phyloP scores from a whole-genome alignment of 805 yeast species.

The Candida ficus region DNA sequence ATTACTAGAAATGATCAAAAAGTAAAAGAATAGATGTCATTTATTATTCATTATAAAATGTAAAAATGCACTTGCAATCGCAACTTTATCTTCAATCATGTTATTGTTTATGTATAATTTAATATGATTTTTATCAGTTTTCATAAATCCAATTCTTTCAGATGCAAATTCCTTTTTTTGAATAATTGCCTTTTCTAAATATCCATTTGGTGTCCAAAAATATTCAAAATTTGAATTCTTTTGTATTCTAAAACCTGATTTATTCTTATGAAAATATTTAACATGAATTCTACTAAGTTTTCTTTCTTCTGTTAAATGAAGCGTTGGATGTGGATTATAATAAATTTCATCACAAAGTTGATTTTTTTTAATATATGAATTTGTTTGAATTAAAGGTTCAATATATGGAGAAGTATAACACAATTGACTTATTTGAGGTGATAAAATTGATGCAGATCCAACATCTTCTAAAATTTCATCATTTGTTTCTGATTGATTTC shows the following conservation, averaged over 20 bases:
- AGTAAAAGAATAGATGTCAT: background rate
- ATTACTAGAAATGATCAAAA: constrained; percentile 7
- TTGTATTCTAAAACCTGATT: constrained; percentile 3
- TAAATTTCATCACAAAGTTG: constrained; percentile 1
- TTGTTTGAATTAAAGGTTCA: constrained; percentile 14
- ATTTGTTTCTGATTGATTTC: background rate
- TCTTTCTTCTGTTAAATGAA: constrained; percentile 2
- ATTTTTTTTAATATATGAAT: constrained; percentile 1
- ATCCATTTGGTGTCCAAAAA: constrained; percentile 18
- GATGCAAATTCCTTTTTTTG: constrained; percentile 7
- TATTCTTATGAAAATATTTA: constrained; percentile 3
- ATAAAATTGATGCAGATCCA: background rate
- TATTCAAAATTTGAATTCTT: constrained; percentile 11
- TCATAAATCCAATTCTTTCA: constrained; percentile 14
- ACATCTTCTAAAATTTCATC: background rate
- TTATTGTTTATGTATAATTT: constrained; percentile 11
- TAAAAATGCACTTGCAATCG: constrained; percentile 12
- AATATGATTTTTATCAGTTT: constrained; percentile 2
- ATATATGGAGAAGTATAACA: constrained; percentile 12
- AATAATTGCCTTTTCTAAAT: constrained; percentile 13
- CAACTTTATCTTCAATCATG: constrained; percentile 12
- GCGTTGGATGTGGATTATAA: constrained; percentile 6
- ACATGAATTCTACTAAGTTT: constrained; percentile 6
- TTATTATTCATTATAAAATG: constrained; percentile 7
- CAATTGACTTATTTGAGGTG: no score